These are phyloP conservation scores for Aspergillus ibericus DNA, from an alignment of 2,329 filamentous ascomycete genomes.

Conservation along the genomic window DNA sequence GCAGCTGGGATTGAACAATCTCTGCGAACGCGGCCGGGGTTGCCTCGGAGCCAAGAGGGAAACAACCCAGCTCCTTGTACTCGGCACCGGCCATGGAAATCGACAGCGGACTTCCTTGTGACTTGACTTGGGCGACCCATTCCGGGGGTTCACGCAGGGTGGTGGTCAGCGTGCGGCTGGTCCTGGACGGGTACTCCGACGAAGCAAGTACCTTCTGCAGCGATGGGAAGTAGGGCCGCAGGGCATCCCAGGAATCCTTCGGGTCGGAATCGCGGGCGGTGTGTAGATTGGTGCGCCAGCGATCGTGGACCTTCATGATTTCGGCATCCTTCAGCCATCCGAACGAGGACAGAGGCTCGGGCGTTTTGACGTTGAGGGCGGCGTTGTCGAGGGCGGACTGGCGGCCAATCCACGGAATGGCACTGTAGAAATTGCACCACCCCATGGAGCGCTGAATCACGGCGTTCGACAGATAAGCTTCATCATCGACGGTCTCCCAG, in stretches of 20 bases:
- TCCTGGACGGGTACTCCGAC: constrained; percentile 16
- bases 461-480: constrained; percentile 40
- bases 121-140: constrained; percentile 34
- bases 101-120: constrained; percentile 39
- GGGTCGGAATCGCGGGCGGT: constrained; percentile 17
- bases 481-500: constrained; percentile 49
- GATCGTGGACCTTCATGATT: constrained; percentile 47
- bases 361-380: constrained; percentile 29
- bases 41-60: constrained; percentile 48
- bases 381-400: constrained; percentile 39
- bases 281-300: constrained; percentile 39
- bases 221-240: constrained; percentile 29
- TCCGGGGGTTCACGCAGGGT: constrained; percentile 32
- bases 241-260: constrained; percentile 26
- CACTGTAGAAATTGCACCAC: constrained; percentile 51
- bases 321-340: constrained; percentile 49
- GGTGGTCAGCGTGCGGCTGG: constrained; percentile 7
- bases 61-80: constrained; percentile 47
- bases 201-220: constrained; percentile 29
- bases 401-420: constrained; percentile 46
- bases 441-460: constrained; percentile 45
- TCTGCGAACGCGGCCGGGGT: constrained; percentile 45
- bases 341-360: constrained; percentile 47
- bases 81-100: constrained; percentile 38
- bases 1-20: constrained; percentile 47